Percentiles rank a stretch among this genome's conserved stretches.
phyloP scores from a whole-genome alignment of 2,329 filamentous ascomycete species.

The Penicillium italicum region DNA sequence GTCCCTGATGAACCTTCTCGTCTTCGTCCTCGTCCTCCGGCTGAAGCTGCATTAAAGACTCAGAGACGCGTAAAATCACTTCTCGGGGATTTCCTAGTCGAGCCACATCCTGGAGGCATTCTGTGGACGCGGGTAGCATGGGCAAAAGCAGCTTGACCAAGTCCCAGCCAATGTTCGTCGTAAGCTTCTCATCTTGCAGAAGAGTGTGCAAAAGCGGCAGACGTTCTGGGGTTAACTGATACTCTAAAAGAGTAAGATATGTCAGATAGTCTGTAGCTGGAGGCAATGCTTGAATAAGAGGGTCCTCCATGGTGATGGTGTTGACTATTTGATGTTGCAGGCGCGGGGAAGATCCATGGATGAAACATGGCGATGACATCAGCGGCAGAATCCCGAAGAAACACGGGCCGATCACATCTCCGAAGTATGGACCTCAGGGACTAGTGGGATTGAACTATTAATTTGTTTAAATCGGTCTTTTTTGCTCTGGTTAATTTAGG shows the following conservation, averaged over 20 bases:
- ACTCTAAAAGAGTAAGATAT: slow-evolving; percentile 64
- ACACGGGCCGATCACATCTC: slow-evolving; percentile 4
- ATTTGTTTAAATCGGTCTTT: neutral
- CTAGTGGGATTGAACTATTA: neutral
- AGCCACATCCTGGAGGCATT: slow-evolving; percentile 60
- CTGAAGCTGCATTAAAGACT: slow-evolving; percentile 56
- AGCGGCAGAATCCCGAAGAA: slow-evolving; percentile 8
- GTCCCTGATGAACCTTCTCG: slow-evolving; percentile 30
- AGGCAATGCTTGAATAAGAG: slow-evolving; percentile 57
- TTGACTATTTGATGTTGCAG: slow-evolving; percentile 3
- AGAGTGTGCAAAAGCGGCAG: slow-evolving; percentile 57
- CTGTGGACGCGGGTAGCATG: slow-evolving; percentile 55
- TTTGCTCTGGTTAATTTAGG: neutral
- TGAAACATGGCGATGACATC: slow-evolving; percentile 13
- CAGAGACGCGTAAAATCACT: slow-evolving; percentile 61
- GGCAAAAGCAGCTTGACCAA: slow-evolving; percentile 60
- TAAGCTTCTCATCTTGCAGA: slow-evolving; percentile 59
- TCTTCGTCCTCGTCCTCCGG: slow-evolving; percentile 40
- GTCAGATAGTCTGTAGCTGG: slow-evolving; percentile 62
- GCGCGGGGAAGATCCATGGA: slow-evolving; percentile 8
- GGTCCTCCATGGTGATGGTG: slow-evolving; percentile 37
- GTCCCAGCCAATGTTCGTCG: slow-evolving; percentile 65
- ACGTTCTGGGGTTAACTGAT: slow-evolving; percentile 58
- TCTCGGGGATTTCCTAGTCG: slow-evolving; percentile 61
- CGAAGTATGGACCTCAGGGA: neutral